These are phyloP conservation scores for Cryptosporidium parvum DNA, from an alignment of 169 alveolate genomes.

Conservation along the genomic window DNA sequence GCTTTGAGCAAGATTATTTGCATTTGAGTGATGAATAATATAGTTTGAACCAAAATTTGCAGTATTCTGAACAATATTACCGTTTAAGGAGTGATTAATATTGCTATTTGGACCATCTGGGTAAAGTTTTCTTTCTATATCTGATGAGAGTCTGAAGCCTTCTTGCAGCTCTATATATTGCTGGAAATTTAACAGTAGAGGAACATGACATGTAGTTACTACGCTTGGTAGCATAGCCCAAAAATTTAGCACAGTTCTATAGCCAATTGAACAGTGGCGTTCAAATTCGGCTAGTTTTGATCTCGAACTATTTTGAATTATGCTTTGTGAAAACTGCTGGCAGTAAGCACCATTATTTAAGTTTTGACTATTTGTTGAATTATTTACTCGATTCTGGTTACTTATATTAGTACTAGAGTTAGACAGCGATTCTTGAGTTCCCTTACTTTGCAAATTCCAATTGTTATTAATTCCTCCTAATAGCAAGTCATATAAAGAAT, in stretches of 20 bases:
- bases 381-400: conserved; percentile 1
- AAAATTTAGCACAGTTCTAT: conserved; percentile 72
- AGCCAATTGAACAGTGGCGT: conserved; percentile 73
- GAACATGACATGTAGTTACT: conserved; percentile 75
- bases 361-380: not conserved
- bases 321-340: conserved; percentile 16
- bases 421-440: not conserved
- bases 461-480: conserved; percentile 25
- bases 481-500: conserved; percentile 65
- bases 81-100: not conserved
- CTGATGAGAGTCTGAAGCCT: conserved; percentile 77
- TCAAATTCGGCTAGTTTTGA: conserved; percentile 65
- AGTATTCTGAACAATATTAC: not conserved
- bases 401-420: not conserved
- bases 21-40: not conserved
- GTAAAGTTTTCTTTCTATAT: conserved; percentile 65
- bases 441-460: conserved; percentile 11
- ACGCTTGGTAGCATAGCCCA: conserved; percentile 75
- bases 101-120: conserved; percentile 21
- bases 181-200: conserved; percentile 78
- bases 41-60: conserved; percentile 20
- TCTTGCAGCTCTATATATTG: conserved; percentile 80
- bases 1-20: not conserved
- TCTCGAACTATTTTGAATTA: conserved; percentile 19
- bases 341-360: not conserved